Base-by-base conservation (phyloP, 805 yeast genomes). In the Kodamaea sagamina region DNA sequence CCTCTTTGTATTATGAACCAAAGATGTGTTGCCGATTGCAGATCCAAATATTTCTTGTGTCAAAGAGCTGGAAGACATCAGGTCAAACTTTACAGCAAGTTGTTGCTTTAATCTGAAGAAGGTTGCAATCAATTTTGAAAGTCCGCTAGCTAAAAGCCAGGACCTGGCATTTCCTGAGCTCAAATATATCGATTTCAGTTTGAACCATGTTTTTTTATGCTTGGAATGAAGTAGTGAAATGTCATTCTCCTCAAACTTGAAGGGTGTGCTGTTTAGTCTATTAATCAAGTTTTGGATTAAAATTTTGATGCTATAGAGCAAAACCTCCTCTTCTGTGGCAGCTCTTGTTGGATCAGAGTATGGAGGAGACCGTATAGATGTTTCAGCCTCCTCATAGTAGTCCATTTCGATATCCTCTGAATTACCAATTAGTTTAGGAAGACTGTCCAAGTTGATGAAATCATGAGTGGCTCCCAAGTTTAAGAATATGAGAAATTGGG, bases 401-500 rank as follows among this genome's bases (percentile, higher is more conserved):
- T 15, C 18, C 5, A 16, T n/a, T n/a, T 26, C 26, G 10, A 32
- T 39, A 13, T 17, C 25, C 13, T 8, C 55, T 12, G 49, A 53
- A 26, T 53, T 62, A 3, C 65, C 68, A 6, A 37, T 32, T 3
- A 61, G 44, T 25, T 46, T 54, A 1, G 71, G 69, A 0, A 65
- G 42, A 2, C 47, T 34, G 1, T 41, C 44, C 10, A 64, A 38
- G 28, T 55, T 48, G 2, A 79, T 51, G 42, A 69, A 68, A 5
- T 70, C 68, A 15, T 75, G 62, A 1, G 58, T 47, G 5, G 61
- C 55, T 1, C 72, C 59, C n/a, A 79, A 42, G 36, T 79, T 68
- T 7, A 73, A 52, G 47, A 82, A 78, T 3, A 72, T 50, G 4
- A 67, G 49, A 9, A 78, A 47, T 51, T 80, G 81, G 10, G 62